These are phyloP conservation scores for Candida corydali DNA, from an alignment of 805 yeast genomes.

Conservation along the genomic window DNA sequence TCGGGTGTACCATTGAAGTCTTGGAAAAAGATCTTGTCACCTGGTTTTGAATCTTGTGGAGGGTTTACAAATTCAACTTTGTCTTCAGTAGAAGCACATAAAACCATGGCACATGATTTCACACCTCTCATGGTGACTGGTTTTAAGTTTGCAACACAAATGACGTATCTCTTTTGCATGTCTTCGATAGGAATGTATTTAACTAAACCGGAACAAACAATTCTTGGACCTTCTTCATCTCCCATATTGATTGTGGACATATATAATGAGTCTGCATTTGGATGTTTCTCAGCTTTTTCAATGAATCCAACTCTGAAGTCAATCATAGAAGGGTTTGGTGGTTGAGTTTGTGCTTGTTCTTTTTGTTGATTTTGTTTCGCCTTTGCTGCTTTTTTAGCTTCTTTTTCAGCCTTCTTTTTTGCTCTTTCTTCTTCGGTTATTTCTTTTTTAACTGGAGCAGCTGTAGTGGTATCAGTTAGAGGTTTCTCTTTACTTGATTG, in stretches of 20 bases:
- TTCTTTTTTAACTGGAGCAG: constrained; percentile 23
- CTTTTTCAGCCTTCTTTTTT: constrained; percentile 57
- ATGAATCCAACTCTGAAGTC: constrained; percentile 96
- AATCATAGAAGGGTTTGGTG: constrained; percentile 78
- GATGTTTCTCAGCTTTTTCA: constrained; percentile 94
- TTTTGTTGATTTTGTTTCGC: constrained; percentile 48
- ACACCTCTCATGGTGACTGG: constrained; percentile 98
- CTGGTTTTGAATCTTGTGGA: constrained; percentile 88
- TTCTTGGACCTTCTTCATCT: constrained; percentile 95
- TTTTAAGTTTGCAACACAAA: constrained; percentile 91
- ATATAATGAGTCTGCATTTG: constrained; percentile 94
- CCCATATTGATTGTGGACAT: constrained; percentile 97
- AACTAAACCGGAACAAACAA: constrained; percentile 96
- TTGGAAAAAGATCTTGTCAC: constrained; percentile 95
- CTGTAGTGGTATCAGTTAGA: constrained; percentile 34
- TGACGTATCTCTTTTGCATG: constrained; percentile 90
- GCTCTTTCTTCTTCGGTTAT: constrained; percentile 39
- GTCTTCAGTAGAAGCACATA: constrained; percentile 79
- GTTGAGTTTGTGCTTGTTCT: constrained; percentile 47
- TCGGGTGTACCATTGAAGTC: constrained; percentile 87
- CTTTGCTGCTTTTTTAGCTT: constrained; percentile 59
- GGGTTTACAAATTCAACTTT: constrained; percentile 91
- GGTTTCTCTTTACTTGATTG: constrained; percentile 25
- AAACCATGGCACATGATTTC: constrained; percentile 93
- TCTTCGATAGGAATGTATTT: constrained; percentile 86